phyloP scores from a whole-genome alignment of 148 eudicot genomes.

The Vaccinium corymbosum region DNA sequence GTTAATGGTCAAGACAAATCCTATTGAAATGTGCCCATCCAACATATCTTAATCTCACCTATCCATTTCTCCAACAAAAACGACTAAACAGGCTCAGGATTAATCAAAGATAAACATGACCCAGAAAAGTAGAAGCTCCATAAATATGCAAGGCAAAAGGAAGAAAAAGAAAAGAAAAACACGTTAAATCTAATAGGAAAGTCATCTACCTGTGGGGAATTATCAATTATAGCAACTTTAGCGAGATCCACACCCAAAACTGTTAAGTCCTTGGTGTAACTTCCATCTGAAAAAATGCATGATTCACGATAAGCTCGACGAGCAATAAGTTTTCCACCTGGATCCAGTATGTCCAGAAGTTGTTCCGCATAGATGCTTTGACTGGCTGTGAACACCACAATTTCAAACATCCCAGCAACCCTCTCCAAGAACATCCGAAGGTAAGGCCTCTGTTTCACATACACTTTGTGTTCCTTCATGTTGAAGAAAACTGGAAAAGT shows the following conservation, averaged over 20 bases:
- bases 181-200: not conserved
- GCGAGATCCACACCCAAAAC: conserved; percentile 94
- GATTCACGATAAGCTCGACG: conserved; percentile 91
- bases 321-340: conserved; percentile 69
- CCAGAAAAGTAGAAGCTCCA: not conserved
- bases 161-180: not conserved
- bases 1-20: not conserved
- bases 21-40: not conserved
- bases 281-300: conserved; percentile 82
- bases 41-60: not conserved
- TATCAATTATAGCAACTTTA: conserved; percentile 86
- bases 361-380: conserved; percentile 90
- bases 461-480: conserved; percentile 77
- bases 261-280: conserved; percentile 85
- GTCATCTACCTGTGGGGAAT: conserved; percentile 81
- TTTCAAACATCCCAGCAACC: conserved; percentile 89
- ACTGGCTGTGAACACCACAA: conserved; percentile 93
- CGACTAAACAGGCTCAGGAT: not conserved
- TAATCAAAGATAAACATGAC: not conserved
- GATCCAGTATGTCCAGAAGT: conserved; percentile 85
- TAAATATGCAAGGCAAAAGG: not conserved
- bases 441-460: conserved; percentile 86
- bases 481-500: conserved; percentile 75
- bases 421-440: conserved; percentile 69
- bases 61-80: not conserved